These are phyloP conservation scores for Thielaviopsis punctulata DNA, from an alignment of 2,329 filamentous ascomycete genomes.

Conservation along the genomic window DNA sequence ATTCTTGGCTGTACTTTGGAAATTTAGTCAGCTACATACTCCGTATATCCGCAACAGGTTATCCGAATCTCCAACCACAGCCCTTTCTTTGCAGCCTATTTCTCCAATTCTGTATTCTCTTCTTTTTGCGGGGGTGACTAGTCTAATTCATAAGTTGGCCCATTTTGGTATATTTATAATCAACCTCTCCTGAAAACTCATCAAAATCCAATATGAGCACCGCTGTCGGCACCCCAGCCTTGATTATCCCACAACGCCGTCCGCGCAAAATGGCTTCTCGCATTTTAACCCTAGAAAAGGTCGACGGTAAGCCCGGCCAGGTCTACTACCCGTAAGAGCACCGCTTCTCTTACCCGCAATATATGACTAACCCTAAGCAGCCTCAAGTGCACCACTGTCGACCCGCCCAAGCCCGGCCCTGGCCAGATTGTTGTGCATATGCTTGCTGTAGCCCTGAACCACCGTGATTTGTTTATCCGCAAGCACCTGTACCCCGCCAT, in stretches of 20 bases:
- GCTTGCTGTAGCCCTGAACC: slow-evolving; percentile 71
- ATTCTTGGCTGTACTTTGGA: no score
- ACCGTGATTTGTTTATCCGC: slow-evolving; percentile 87
- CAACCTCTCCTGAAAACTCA: not conserved
- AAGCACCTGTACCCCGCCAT: slow-evolving; percentile 81
- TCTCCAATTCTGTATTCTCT: not conserved
- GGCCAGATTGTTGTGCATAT: slow-evolving; percentile 60
- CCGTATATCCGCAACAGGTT: no score
- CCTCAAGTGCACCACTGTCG: slow-evolving; percentile 41
- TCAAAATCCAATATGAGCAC: not conserved
- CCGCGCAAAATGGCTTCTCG: slow-evolving; percentile 4
- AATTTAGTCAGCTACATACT: no score
- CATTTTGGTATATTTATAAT: not conserved
- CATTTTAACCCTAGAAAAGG: slow-evolving; percentile 44
- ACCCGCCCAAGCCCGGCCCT: slow-evolving; percentile 44
- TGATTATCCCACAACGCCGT: slow-evolving; percentile 5
- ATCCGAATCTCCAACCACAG: no score
- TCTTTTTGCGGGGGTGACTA: not conserved
- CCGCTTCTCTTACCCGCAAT: not conserved
- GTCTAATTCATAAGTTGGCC: not conserved
- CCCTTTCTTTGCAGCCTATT: no score
- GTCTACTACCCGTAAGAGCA: slow-evolving; percentile 61
- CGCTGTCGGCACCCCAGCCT: slow-evolving; percentile 1
- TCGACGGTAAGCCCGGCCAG: slow-evolving; percentile 69
- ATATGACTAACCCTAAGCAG: slow-evolving; percentile 19